Conservation (phyloP, 495 filamentous ascomycete species). For the Trichocladium antarcticum region DNA sequence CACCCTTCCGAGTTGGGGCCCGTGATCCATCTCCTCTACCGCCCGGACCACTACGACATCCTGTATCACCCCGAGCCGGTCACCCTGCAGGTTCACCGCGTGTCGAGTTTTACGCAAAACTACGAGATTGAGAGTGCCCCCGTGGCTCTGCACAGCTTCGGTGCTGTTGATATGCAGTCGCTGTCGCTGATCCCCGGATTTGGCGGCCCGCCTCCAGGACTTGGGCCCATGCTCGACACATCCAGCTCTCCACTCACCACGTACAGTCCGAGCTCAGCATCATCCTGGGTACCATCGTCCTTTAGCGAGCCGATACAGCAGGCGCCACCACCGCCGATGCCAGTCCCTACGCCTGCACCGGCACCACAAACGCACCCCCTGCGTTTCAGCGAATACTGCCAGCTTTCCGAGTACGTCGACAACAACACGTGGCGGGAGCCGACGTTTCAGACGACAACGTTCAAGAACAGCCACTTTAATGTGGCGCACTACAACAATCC, state of each 20-base stretch:
- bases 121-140: conserved; percentile 31
- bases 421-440: conserved; percentile 35
- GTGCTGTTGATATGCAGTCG: conserved; percentile 28
- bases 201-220: conserved; percentile 20
- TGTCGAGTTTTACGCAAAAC: conserved; percentile 29
- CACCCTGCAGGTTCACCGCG: conserved; percentile 44
- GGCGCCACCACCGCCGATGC: conserved; percentile 20
- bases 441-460: conserved; percentile 42
- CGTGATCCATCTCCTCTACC: conserved; percentile 43
- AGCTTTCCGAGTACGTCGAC: conserved; percentile 31
- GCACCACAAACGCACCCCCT: conserved; percentile 28
- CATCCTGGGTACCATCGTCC: conserved; percentile 32
- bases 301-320: conserved; percentile 23
- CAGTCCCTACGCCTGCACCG: conserved; percentile 21
- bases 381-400: conserved; percentile 39
- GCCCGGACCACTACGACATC: conserved; percentile 85
- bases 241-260: conserved; percentile 25
- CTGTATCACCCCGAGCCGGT: conserved; percentile 55
- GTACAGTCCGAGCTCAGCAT: conserved; percentile 32
- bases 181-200: conserved; percentile 41
- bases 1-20: conserved; percentile 37
- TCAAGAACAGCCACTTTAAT: conserved; percentile 61
- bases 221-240: conserved; percentile 18
- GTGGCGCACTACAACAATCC: conserved; percentile 73
- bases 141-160: conserved; percentile 30